Evolutionary conservation across 176 grass and related monocot species (phyloP).

Genomic region (Neostapfia colusana): DNA sequence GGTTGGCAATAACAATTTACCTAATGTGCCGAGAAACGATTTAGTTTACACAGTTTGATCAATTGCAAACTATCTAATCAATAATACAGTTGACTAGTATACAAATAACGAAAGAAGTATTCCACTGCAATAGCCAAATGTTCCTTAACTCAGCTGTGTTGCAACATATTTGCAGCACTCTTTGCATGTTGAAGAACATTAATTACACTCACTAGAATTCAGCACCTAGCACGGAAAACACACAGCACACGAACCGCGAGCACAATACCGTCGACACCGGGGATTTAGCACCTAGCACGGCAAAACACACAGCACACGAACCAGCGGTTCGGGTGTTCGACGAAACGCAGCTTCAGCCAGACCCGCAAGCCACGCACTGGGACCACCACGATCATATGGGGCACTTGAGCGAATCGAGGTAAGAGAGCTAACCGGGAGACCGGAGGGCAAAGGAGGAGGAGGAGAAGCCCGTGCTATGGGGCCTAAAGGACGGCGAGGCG

Average conservation of each 20-base stretch:
- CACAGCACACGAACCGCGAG: not conserved
- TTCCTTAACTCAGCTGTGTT: not conserved
- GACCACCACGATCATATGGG: not conserved
- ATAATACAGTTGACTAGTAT: not conserved
- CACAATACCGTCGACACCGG: not conserved
- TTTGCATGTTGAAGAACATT: not conserved
- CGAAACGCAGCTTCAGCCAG: slow-evolving; percentile 38
- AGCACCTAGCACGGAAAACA: no score
- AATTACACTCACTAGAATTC: not conserved
- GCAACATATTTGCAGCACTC: not conserved
- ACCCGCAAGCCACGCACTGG: not conserved
- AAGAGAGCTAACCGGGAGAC: slow-evolving; percentile 12
- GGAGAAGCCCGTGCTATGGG: slow-evolving; percentile 42
- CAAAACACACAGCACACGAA: slow-evolving; percentile 6
- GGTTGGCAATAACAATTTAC: slow-evolving; percentile 31
- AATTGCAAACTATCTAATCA: not conserved
- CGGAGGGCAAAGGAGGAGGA: slow-evolving; percentile 23
- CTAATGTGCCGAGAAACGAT: slow-evolving; percentile 39
- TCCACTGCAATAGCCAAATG: slow-evolving; percentile 5
- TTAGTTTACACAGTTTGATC: slow-evolving; percentile 18
- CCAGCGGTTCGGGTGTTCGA: slow-evolving; percentile 35
- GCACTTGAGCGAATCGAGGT: not conserved
- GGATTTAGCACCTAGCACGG: not conserved
- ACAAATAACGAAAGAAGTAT: not conserved
- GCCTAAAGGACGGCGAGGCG: slow-evolving; percentile 11